These are phyloP conservation scores for Clohesyomyces aquaticus DNA, from an alignment of 495 filamentous ascomycete genomes.

Conservation along the genomic window DNA sequence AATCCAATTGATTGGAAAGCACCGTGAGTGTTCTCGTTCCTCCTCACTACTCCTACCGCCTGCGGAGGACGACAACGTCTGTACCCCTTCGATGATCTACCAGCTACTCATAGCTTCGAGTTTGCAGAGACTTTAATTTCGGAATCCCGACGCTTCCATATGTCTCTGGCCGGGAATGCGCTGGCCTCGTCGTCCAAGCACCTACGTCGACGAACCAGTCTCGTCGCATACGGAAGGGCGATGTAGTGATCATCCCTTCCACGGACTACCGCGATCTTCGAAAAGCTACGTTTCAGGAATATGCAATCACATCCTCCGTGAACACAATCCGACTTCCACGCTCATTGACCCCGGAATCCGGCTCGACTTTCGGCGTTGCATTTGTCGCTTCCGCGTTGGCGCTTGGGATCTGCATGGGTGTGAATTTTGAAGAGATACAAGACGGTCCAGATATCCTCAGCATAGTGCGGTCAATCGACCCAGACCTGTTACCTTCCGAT, in stretches of 20 bases:
- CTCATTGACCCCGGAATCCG: conserved; percentile 12
- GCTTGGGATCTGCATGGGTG: conserved; percentile 64
- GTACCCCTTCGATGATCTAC: conserved; percentile 10
- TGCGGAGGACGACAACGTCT: not conserved
- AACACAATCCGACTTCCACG: conserved; percentile 64
- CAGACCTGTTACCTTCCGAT: conserved; percentile 46
- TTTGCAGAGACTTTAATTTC: conserved; percentile 64
- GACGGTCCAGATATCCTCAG: conserved; percentile 58
- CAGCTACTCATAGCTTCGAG: not conserved
- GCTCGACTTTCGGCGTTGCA: conserved; percentile 54
- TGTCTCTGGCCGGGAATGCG: conserved; percentile 67
- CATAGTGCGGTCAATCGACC: conserved; percentile 45
- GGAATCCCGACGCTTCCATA: conserved; percentile 66
- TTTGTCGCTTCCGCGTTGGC: conserved; percentile 60
- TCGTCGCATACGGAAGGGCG: conserved; percentile 57
- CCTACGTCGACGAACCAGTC: conserved; percentile 45
- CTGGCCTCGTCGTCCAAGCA: conserved; percentile 60
- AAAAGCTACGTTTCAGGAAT: conserved; percentile 71
- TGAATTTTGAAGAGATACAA: conserved; percentile 55
- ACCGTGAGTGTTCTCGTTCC: conserved; percentile 53
- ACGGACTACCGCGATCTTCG: conserved; percentile 73
- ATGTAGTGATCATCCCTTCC: conserved; percentile 65
- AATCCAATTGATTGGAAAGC: conserved; percentile 78
- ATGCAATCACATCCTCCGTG: conserved; percentile 63
- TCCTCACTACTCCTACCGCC: not conserved